Percentiles rank a stretch among this genome's conserved stretches.
Evolutionary conservation across 169 alveolate species (phyloP).

Genomic region (Cryptosporidium felis): DNA sequence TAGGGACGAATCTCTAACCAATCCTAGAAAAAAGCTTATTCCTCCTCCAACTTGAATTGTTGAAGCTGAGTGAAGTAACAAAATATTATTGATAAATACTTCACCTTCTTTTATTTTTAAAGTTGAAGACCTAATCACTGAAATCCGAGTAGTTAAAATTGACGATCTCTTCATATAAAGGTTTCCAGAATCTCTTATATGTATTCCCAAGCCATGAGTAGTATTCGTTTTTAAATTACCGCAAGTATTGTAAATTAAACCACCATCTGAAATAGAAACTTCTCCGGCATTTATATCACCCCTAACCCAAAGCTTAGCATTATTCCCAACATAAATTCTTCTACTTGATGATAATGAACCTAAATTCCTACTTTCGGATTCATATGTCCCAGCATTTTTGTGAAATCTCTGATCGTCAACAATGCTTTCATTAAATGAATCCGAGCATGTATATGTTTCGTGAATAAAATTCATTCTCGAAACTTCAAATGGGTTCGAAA

Average conservation of each 20-base stretch:
- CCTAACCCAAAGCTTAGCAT: conserved; percentile 52
- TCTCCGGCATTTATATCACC: conserved; percentile 56
- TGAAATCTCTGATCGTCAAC: background rate
- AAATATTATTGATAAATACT: background rate
- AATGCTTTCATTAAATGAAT: background rate
- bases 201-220: conserved; percentile 56
- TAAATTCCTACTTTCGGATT: background rate
- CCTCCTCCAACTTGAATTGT: background rate
- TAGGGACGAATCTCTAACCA: conserved; percentile 45
- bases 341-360: conserved; percentile 58
- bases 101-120: conserved; percentile 11
- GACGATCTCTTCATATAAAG: conserved; percentile 47
- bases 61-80: conserved; percentile 39
- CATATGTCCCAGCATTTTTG: background rate
- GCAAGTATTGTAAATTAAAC: conserved; percentile 27
- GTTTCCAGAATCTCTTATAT: conserved; percentile 43
- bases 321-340: conserved; percentile 54
- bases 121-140: conserved; percentile 41
- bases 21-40: background rate
- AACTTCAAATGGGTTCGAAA: conserved; percentile 19
- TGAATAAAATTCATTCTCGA: conserved; percentile 27
- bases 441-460: background rate
- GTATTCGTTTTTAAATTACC: conserved; percentile 51
- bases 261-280: conserved; percentile 39
- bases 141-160: conserved; percentile 6